Evolutionary conservation across 1,139 yeast genomes (phyloP), one percentile per base, ranked within the genome.

Genomic region (Pichia sp.): DNA sequence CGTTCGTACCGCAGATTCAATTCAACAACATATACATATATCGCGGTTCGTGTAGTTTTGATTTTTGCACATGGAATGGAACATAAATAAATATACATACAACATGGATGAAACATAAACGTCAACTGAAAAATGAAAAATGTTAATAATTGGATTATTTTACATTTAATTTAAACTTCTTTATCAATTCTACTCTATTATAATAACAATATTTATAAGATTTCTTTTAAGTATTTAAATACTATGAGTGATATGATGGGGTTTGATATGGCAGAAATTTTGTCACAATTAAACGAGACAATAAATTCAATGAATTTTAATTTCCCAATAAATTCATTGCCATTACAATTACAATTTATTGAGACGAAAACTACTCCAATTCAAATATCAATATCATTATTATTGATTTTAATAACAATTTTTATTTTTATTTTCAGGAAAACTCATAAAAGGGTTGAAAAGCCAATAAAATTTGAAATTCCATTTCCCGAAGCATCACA

Each of bases 401-500:
- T 56, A 3, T 26, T 59, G 12, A 56, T 57, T 12, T 30, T 55
- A 9, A 32, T 55, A 6, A 57, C 62, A 12, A 6, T 54, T 7
- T 34, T 50, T 2, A 34, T 55, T 4, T 51, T 45, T 35, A 11
- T 58, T 5, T 38, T 55, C 11, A 57, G 66, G 34, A 61, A 60
- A 34, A 55, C 61, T 2, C 49, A 48, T 30, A 54, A 53, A 36
- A 54, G 57, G 7, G 51, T 51, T 7, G 71, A 66, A 39, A 67
- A 62, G 37, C 70, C 76, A 20, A 55, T 65, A 31, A 78, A 74
- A 53, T 70, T 83, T 53, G 71, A 73, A 39, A 59, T 82, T 12
- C 74, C 80, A 6, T 68, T 82, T 32, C 96, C 96, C 3, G 87
- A 79, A 51, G 92, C 86, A 57, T 94, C 96, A 10, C 76, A 80